Conservation (phyloP, 345 rosid genomes). For the Firmiana major region DNA sequence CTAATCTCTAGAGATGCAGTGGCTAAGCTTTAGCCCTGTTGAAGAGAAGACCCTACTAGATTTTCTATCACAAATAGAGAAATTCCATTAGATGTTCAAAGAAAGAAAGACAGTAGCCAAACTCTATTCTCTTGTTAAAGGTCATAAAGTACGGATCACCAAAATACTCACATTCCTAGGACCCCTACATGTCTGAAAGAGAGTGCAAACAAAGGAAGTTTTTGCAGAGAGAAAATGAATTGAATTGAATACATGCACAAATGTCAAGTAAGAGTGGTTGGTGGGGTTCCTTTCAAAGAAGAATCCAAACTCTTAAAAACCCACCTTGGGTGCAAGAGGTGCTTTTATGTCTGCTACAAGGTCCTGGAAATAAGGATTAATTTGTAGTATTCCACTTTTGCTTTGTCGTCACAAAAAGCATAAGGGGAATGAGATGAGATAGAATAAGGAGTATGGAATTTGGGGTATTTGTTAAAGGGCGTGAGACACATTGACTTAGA, state of each 20-base stretch:
- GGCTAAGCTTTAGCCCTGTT: background rate
- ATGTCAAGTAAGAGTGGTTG: background rate
- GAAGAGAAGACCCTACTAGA: background rate
- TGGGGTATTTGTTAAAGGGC: background rate
- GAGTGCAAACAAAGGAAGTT: background rate
- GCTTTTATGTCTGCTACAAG: constrained; percentile 26
- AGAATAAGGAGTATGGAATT: background rate
- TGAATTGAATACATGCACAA: background rate
- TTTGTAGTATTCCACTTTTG: constrained; percentile 25
- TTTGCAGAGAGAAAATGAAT: background rate
- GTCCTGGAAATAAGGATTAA: constrained; percentile 28
- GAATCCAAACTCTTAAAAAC: constrained; percentile 25
- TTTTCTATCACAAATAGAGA: background rate
- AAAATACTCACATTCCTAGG: constrained; percentile 6
- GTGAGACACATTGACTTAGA: background rate
- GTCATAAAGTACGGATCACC: background rate
- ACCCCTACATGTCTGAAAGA: constrained; percentile 13
- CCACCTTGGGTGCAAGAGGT: constrained; percentile 13
- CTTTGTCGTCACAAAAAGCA: constrained; percentile 20
- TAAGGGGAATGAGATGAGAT: constrained; percentile 10
- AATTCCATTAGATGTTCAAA: background rate
- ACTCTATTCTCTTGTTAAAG: background rate
- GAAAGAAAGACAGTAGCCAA: background rate
- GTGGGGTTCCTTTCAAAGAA: constrained; percentile 26
- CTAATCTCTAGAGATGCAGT: background rate